Percentiles rank a stretch among this genome's conserved stretches.
Conservation (phyloP, 225 moss, liverwort and hornwort genomes). For the Physcomitrium patens region DNA sequence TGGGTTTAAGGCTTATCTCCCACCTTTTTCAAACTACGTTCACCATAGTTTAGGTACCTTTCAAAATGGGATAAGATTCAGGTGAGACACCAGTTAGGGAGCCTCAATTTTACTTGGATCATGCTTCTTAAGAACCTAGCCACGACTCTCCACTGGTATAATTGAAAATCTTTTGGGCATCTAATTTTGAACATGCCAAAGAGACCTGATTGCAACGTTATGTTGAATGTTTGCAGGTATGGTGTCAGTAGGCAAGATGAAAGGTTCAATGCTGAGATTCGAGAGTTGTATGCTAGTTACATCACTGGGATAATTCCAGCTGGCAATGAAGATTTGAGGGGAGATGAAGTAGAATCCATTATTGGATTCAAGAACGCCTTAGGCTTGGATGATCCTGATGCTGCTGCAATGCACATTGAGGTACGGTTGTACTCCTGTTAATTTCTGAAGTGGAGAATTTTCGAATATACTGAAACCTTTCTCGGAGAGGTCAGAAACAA, state of each 20-base stretch:
- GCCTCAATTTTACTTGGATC: not conserved
- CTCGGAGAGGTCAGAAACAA: no score
- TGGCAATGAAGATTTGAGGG: conserved; percentile 94
- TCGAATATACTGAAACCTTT: no score
- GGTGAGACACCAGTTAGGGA: not conserved
- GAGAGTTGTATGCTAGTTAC: conserved; percentile 85
- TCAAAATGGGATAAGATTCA: not conserved
- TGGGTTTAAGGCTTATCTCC: conserved; percentile 40
- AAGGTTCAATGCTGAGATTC: conserved; percentile 79
- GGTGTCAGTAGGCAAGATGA: conserved; percentile 90
- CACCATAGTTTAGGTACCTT: not conserved
- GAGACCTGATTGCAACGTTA: conserved; percentile 9
- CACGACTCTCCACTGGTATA: not conserved
- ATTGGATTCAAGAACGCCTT: conserved; percentile 80
- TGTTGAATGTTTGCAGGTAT: conserved; percentile 57
- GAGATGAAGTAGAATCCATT: conserved; percentile 86
- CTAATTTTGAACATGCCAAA: not conserved
- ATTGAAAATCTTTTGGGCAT: not conserved
- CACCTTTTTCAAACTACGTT: not conserved
- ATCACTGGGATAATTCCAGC: conserved; percentile 79
- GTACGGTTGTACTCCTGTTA: conserved; percentile 33
- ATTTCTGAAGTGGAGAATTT: no score
- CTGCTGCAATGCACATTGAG: conserved; percentile 93
- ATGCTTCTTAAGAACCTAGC: not conserved
- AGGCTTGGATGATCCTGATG: conserved; percentile 95